These are phyloP conservation scores for Dalbergia cultrata DNA, from an alignment of 306 rosid genomes.

Conservation along the genomic window DNA sequence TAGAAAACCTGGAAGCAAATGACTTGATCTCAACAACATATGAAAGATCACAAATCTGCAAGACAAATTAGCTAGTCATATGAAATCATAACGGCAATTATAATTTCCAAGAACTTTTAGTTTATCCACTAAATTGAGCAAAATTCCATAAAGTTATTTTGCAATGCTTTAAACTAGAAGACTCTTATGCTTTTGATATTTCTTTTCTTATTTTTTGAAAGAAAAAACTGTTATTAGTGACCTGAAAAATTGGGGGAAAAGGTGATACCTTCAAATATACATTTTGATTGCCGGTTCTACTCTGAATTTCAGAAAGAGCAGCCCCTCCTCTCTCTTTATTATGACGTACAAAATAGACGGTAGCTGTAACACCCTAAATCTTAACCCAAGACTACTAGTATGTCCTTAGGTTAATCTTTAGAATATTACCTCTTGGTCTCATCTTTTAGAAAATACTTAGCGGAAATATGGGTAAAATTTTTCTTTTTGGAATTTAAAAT, in stretches of 20 bases:
- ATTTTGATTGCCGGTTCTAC: slow-evolving; percentile 75
- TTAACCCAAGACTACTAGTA: too few species aligned
- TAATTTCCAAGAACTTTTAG: slow-evolving; percentile 6
- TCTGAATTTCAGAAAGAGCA: slow-evolving; percentile 77
- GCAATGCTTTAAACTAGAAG: slow-evolving; percentile 7
- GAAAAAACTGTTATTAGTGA: not conserved
- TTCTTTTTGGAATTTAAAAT: too few species aligned
- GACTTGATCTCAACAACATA: slow-evolving; percentile 78
- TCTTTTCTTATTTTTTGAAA: too few species aligned
- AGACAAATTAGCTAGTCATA: slow-evolving; percentile 41
- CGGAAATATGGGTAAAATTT: too few species aligned
- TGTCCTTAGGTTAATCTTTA: too few species aligned
- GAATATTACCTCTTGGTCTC: too few species aligned
- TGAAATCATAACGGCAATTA: slow-evolving; percentile 38
- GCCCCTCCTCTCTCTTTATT: slow-evolving; percentile 90
- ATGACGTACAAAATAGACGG: slow-evolving; percentile 85
- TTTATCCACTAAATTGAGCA: slow-evolving; percentile 7
- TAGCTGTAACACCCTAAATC: too few species aligned
- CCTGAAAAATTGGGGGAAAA: not conserved
- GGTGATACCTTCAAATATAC: slow-evolving; percentile 78
- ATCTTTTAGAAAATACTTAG: too few species aligned
- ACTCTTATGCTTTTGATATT: not conserved
- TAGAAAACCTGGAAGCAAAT: slow-evolving; percentile 70
- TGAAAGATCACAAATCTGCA: slow-evolving; percentile 92
- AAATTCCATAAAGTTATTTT: not conserved